These are phyloP conservation scores for Arabidopsis lyrata DNA, from an alignment of 441 rosid species.

Conservation along the genomic window DNA sequence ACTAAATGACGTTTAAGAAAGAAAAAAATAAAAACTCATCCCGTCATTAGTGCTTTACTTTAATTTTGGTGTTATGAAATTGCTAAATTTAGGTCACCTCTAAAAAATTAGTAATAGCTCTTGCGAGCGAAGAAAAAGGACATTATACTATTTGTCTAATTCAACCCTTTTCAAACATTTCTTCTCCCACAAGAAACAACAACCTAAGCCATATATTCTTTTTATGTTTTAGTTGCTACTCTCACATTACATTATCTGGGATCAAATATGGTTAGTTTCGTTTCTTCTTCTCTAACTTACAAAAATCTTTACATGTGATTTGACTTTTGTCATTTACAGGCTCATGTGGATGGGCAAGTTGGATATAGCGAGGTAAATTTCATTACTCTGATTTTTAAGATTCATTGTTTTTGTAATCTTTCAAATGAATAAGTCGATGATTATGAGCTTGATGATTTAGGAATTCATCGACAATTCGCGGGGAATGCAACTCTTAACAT, in stretches of 20 bases:
- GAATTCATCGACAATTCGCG: constrained; percentile 60
- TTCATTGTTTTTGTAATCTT: not conserved
- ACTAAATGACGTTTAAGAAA: constrained; percentile 16
- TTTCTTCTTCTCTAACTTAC: not conserved
- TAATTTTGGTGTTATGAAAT: constrained; percentile 34
- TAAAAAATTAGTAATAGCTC: constrained; percentile 24
- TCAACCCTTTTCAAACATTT: constrained; percentile 32
- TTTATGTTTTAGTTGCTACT: constrained; percentile 18
- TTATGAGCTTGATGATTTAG: constrained; percentile 37
- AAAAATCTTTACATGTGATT: not conserved
- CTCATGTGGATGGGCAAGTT: constrained; percentile 43
- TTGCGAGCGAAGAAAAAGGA: constrained; percentile 39
- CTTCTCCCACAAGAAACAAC: constrained; percentile 36
- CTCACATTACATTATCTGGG: not conserved
- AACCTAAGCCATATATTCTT: constrained; percentile 12
- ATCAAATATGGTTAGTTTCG: constrained; percentile 36
- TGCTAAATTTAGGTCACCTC: constrained; percentile 33
- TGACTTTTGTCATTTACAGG: constrained; percentile 37
- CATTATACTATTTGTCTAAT: constrained; percentile 16
- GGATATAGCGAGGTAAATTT: constrained; percentile 47
- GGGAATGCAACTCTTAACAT: constrained; percentile 71
- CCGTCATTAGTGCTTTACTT: constrained; percentile 28
- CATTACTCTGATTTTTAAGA: constrained; percentile 8
- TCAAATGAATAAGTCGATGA: constrained; percentile 11
- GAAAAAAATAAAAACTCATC: constrained; percentile 9